Conservation (phyloP, 768 basidiomycete genomes). For the Pholiota conissans region DNA sequence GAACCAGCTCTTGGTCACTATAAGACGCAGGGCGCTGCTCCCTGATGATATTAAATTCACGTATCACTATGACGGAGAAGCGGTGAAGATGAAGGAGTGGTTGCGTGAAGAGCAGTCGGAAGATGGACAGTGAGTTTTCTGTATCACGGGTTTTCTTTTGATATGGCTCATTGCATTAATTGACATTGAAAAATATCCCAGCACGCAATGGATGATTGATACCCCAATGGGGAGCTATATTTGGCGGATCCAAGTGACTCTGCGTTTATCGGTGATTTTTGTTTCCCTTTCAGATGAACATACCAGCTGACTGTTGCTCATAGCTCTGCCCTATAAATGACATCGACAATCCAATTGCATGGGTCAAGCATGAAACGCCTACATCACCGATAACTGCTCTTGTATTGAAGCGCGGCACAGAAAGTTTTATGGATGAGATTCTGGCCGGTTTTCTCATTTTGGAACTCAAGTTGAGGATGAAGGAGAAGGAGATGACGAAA, state of each 20-base stretch:
- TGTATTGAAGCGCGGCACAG: constrained; percentile 10
- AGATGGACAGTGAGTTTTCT: constrained; percentile 17
- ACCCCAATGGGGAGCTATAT: constrained; percentile 11
- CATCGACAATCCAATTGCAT: constrained; percentile 14
- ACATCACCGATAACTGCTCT: constrained; percentile 10
- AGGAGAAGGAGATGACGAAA: background rate
- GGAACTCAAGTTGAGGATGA: background rate
- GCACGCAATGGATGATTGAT: constrained; percentile 11
- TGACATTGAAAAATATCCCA: too few species aligned
- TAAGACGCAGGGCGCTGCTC: constrained; percentile 17
- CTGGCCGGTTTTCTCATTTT: constrained; percentile 15
- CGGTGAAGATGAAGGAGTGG: constrained; percentile 23
- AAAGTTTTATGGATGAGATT: constrained; percentile 18
- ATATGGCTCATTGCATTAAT: too few species aligned
- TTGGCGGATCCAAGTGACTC: constrained; percentile 12
- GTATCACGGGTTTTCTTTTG: background rate
- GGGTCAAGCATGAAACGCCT: constrained; percentile 4
- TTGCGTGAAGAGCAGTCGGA: constrained; percentile 10
- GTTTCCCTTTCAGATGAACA: too few species aligned
- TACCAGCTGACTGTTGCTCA: too few species aligned
- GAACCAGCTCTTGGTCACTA: constrained; percentile 16
- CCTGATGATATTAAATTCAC: constrained; percentile 25
- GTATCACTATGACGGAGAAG: constrained; percentile 16
- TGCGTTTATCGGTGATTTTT: constrained; percentile 17
- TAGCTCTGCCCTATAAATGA: constrained; percentile 18